phyloP scores from a whole-genome alignment of 306 rosid species.

The Rosa lucieae region DNA sequence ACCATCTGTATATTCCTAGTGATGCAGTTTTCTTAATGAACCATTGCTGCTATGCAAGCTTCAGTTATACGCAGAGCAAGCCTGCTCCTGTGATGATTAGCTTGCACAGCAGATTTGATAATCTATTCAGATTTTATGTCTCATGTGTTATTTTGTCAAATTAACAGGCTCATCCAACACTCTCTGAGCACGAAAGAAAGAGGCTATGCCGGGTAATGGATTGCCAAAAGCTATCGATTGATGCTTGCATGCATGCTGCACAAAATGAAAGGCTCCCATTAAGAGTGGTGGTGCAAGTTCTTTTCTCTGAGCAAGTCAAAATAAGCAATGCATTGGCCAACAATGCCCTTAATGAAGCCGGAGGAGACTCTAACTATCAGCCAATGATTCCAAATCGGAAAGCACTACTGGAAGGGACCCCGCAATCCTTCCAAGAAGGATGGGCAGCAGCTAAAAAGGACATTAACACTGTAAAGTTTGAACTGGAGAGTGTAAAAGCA shows the following conservation, averaged over 20 bases:
- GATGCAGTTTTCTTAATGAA: background rate
- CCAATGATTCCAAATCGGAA: constrained; percentile 69
- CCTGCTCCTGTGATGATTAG: background rate
- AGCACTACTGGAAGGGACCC: constrained; percentile 85
- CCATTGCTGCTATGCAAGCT: background rate
- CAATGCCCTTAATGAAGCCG: constrained; percentile 63
- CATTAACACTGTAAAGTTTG: constrained; percentile 89
- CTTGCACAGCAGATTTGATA: background rate
- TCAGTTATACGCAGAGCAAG: background rate
- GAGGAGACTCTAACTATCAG: constrained; percentile 57
- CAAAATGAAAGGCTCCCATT: constrained; percentile 96
- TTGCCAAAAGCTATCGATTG: constrained; percentile 95
- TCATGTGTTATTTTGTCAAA: constrained; percentile 12
- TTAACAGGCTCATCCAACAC: constrained; percentile 86
- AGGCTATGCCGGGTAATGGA: constrained; percentile 96
- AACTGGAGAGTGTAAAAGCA: constrained; percentile 79
- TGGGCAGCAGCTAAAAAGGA: constrained; percentile 91
- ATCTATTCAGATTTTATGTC: constrained; percentile 4
- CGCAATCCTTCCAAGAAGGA: constrained; percentile 98
- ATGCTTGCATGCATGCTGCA: constrained; percentile 98
- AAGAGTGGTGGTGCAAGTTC: constrained; percentile 93
- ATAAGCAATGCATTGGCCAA: constrained; percentile 79
- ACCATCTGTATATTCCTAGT: background rate
- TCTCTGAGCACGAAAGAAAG: constrained; percentile 95
- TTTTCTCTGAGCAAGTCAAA: constrained; percentile 90